phyloP scores from a whole-genome alignment of 139 green algal genomes.

The Auxenochlorella protothecoides region DNA sequence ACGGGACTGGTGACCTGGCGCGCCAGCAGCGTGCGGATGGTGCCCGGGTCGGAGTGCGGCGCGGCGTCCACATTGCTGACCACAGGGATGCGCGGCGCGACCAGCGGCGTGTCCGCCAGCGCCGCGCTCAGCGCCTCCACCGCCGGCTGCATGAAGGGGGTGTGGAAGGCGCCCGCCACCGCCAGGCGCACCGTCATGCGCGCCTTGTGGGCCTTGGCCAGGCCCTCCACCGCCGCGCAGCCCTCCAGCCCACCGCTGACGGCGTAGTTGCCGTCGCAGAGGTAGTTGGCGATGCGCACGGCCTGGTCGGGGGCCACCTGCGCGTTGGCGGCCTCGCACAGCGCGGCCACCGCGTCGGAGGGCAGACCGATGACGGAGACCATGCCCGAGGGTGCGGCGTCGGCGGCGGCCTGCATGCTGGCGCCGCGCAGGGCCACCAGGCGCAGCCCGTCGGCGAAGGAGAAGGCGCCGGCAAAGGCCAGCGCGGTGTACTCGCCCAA shows the following conservation, averaged over 20 bases:
- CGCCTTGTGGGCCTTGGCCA: slow-evolving; percentile 35
- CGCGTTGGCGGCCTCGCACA: slow-evolving; percentile 74
- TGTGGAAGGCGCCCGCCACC: slow-evolving; percentile 98
- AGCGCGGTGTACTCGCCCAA: slow-evolving; percentile 98
- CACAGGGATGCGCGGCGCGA: slow-evolving; percentile 83
- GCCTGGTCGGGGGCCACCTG: slow-evolving; percentile 54
- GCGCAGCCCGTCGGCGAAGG: slow-evolving; percentile 89
- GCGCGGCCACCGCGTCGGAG: slow-evolving; percentile 68
- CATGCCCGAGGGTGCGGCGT: slow-evolving; percentile 80
- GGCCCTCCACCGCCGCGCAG: slow-evolving; percentile 59
- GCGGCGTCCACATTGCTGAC: slow-evolving; percentile 95
- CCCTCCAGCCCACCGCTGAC: slow-evolving; percentile 79
- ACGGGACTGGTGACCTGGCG: slow-evolving; percentile 87
- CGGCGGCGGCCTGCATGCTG: slow-evolving; percentile 96
- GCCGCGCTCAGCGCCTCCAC: slow-evolving; percentile 73
- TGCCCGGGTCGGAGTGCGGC: slow-evolving; percentile 86
- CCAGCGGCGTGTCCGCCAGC: slow-evolving; percentile 61
- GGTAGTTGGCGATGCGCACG: slow-evolving; percentile 94
- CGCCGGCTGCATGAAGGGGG: slow-evolving; percentile 83
- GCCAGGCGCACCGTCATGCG: slow-evolving; percentile 80
- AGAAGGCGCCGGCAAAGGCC: slow-evolving; percentile 66
- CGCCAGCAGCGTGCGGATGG: slow-evolving; percentile 36
- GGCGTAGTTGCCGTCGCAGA: slow-evolving; percentile 97
- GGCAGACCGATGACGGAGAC: slow-evolving; percentile 90
- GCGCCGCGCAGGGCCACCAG: slow-evolving; percentile 93